Evolutionary conservation across 192 early-diverging fungal species (phyloP).

Genomic region (Coemansia sp.): DNA sequence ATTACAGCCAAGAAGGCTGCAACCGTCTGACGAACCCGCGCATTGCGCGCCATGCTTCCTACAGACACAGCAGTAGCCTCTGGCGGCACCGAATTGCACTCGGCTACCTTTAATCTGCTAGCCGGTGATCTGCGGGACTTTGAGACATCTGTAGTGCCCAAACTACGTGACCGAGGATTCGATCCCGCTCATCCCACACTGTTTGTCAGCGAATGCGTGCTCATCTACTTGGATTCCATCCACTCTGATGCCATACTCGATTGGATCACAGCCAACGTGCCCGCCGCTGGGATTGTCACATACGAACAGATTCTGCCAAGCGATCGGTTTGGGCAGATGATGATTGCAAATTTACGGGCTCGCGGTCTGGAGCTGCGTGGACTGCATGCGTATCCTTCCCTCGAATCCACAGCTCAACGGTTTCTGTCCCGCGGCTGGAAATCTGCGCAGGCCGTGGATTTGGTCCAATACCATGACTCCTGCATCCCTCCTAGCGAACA

Average conservation of each 20-base stretch:
- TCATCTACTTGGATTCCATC: constrained; percentile 80
- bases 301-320: constrained; percentile 93
- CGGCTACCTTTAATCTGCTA: constrained; percentile 68
- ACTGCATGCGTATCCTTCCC: constrained; percentile 68
- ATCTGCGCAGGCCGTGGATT: constrained; percentile 58
- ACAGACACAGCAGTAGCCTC: constrained; percentile 32
- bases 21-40: constrained; percentile 57
- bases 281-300: constrained; percentile 62
- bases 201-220: constrained; percentile 91
- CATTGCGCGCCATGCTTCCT: constrained; percentile 41
- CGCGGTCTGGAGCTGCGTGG: constrained; percentile 81
- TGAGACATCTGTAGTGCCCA: constrained; percentile 56
- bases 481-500: constrained; percentile 22
- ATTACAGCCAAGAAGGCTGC: constrained; percentile 78
- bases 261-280: constrained; percentile 63
- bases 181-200: constrained; percentile 67
- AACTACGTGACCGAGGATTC: constrained; percentile 58
- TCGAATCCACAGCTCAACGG: constrained; percentile 71
- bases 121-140: constrained; percentile 83
- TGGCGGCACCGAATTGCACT: constrained; percentile 77
- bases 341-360: constrained; percentile 82
- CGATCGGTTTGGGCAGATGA: constrained; percentile 90
- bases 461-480: constrained; percentile 41
- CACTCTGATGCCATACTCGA: constrained; percentile 69
- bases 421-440: constrained; percentile 67